Conservation (phyloP, 2,329 filamentous ascomycete genomes). For the Penicillium griseofulvum region DNA sequence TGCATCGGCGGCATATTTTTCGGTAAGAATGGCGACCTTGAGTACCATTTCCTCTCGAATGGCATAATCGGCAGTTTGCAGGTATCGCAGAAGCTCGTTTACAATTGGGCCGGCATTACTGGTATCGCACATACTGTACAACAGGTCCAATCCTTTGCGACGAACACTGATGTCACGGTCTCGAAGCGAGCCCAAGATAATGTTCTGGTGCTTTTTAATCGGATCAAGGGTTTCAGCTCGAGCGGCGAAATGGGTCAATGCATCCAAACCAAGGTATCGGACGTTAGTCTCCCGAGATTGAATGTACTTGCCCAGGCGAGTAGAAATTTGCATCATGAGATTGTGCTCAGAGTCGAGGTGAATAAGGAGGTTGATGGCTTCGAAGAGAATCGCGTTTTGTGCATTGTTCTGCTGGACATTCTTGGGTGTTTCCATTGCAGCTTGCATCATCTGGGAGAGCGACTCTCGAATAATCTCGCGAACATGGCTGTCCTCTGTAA, state of each 20-base stretch:
- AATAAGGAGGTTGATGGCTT: constrained; percentile 97
- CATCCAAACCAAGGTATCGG: constrained; percentile 89
- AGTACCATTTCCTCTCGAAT: constrained; percentile 99
- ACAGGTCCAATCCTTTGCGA: constrained; percentile 87
- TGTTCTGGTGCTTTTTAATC: constrained; percentile 96
- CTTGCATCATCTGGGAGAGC: constrained; percentile 83
- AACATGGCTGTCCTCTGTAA: constrained; percentile 81
- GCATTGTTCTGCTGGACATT: constrained; percentile 99
- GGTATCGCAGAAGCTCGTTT: constrained; percentile 85
- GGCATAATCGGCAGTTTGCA: constrained; percentile 95
- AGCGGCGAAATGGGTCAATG: constrained; percentile 96
- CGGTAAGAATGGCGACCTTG: constrained; percentile 96
- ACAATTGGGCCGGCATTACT: constrained; percentile 94
- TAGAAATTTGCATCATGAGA: constrained; percentile 93
- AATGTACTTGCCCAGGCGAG: constrained; percentile 88
- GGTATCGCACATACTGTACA: constrained; percentile 99
- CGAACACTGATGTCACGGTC: constrained; percentile 97
- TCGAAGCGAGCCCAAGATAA: constrained; percentile 90
- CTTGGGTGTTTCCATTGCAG: constrained; percentile 90
- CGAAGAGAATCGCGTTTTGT: constrained; percentile 95
- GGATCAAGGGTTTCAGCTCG: constrained; percentile 91
- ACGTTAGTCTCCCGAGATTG: constrained; percentile 97
- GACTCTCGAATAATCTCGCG: constrained; percentile 90
- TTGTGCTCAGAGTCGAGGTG: constrained; percentile 93
- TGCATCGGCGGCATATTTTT: constrained; percentile 97